Base-by-base conservation (phyloP, 345 rosid species). In the Odontarrhena argentea region DNA sequence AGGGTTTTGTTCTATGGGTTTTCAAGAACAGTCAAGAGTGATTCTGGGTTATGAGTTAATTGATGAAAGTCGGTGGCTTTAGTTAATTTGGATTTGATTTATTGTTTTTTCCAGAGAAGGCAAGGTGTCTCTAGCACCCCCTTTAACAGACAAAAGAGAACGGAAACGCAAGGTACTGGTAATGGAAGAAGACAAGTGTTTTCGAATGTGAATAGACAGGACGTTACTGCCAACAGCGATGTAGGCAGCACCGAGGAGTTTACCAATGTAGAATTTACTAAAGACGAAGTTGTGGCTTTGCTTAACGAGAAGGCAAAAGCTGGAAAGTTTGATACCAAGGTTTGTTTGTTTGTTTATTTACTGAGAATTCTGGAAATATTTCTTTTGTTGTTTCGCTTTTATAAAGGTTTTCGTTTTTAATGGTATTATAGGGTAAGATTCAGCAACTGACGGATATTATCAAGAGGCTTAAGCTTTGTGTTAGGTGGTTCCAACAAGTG, bases 291-390 rank as follows among this genome's bases (percentile, higher is more conserved):
- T 1, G 81, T 86, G 57, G 87, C 88, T 2, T 74, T 94, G 80
- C 76, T 89, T 62, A 88, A 67, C 30, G 97, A 86, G 79, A 86
- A 72, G 81, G 80, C 78, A 0, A 94, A 84, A 79, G 77, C 81
- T 24, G 87, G 81, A 51, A 88, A 84, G 66, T 84, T 83, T 67
- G 99, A 94, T 58, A 81, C 78, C 52, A 94, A 88, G 97, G 99
- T 94, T 64, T 50, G 46, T 56, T 9, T 10, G 15, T 24, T 50
- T 5, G 8, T 8, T 40, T 15, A 2, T 7, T 57, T 41, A 3
- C 13, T 41, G 15, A 24, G 18, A 53, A 5, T 50, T 50, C 7
- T 6, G 12, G 13, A 24, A 3, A 6, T 9, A 9, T 32, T 32
- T 34, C 42, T 35, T 26, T 40, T 37, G 28, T 35, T 3, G 26